Percentiles rank a stretch among this genome's conserved stretches.
Conservation (phyloP, 2,329 filamentous ascomycete genomes). For the Claviceps sp. region DNA sequence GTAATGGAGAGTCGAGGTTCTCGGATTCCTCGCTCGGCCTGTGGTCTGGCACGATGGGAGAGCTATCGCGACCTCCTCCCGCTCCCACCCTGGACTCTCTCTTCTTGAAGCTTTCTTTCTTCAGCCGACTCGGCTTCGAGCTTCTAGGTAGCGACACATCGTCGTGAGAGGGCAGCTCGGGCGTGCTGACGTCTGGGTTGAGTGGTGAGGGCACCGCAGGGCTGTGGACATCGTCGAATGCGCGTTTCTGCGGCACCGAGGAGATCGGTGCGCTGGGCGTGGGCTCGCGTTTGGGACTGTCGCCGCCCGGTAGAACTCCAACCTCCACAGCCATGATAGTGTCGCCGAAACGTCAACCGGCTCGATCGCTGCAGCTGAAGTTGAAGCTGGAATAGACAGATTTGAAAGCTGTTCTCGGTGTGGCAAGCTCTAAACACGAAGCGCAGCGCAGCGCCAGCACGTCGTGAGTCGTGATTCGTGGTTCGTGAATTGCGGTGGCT, state of each 20-base stretch:
- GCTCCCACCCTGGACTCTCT: slow-evolving; percentile 44
- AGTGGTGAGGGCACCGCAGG: slow-evolving; percentile 62
- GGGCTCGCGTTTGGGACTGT: slow-evolving; percentile 26
- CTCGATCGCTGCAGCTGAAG: not conserved
- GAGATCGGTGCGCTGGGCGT: slow-evolving; percentile 27
- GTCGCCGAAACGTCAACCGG: too few relatives aligned
- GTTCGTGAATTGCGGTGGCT: not conserved
- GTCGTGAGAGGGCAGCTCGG: slow-evolving; percentile 26
- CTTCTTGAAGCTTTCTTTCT: slow-evolving; percentile 58
- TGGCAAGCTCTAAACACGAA: too few relatives aligned
- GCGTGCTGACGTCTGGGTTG: slow-evolving; percentile 46
- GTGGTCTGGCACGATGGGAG: slow-evolving; percentile 44
- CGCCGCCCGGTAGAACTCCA: slow-evolving; percentile 23
- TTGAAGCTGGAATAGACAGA: not conserved
- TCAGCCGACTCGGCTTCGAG: slow-evolving; percentile 33
- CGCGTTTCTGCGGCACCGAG: slow-evolving; percentile 50
- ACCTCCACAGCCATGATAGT: slow-evolving; percentile 1
- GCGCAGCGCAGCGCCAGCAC: too few relatives aligned
- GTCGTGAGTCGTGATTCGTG: not conserved
- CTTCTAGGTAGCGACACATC: slow-evolving; percentile 28
- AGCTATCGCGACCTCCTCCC: slow-evolving; percentile 33
- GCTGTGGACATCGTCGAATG: slow-evolving; percentile 54
- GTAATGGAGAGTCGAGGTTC: slow-evolving; percentile 35
- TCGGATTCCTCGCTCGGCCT: slow-evolving; percentile 26
- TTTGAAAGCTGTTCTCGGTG: too few relatives aligned